phyloP scores from a whole-genome alignment of 2,329 filamentous ascomycete genomes.

The Phyllosticta capitalensis region DNA sequence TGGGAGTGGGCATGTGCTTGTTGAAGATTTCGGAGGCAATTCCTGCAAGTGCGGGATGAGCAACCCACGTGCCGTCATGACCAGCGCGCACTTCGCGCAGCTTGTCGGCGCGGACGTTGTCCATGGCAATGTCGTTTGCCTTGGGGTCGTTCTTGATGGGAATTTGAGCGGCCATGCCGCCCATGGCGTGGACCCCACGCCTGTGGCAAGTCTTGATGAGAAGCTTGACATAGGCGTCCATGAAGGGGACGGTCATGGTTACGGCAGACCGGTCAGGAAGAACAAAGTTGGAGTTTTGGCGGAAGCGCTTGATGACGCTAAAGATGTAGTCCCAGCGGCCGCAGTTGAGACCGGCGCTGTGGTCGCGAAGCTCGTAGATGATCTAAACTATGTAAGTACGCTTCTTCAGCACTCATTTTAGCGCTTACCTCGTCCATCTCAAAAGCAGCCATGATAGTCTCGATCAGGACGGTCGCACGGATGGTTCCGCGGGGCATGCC shows the following conservation, averaged over 20 bases:
- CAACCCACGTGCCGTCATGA: slow-evolving; percentile 96
- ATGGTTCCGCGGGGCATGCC: slow-evolving; percentile 86
- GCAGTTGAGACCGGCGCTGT: slow-evolving; percentile 94
- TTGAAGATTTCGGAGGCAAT: slow-evolving; percentile 95
- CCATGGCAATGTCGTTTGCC: slow-evolving; percentile 92
- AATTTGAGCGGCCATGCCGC: slow-evolving; percentile 97
- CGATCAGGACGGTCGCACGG: slow-evolving; percentile 88
- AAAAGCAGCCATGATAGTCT: slow-evolving; percentile 95
- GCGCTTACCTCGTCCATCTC: slow-evolving; percentile 81
- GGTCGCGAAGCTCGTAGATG: slow-evolving; percentile 96
- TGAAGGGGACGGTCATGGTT: slow-evolving; percentile 97
- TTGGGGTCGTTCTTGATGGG: slow-evolving; percentile 91
- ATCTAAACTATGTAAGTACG: slow-evolving; percentile 43
- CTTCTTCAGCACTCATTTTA: background rate
- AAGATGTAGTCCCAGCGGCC: slow-evolving; percentile 99
- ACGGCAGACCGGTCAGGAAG: slow-evolving; percentile 84
- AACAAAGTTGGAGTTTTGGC: slow-evolving; percentile 84
- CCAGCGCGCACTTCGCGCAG: slow-evolving; percentile 89
- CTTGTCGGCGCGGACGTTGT: slow-evolving; percentile 86
- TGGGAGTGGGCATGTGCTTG: slow-evolving; percentile 96
- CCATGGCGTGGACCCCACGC: slow-evolving; percentile 96
- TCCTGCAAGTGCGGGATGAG: slow-evolving; percentile 79
- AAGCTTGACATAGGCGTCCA: slow-evolving; percentile 94
- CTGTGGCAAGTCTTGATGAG: slow-evolving; percentile 97
- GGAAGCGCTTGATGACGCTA: slow-evolving; percentile 98